These are phyloP conservation scores for Xylariaceae sp. DNA, from an alignment of 2,329 filamentous ascomycete species.

Conservation along the genomic window DNA sequence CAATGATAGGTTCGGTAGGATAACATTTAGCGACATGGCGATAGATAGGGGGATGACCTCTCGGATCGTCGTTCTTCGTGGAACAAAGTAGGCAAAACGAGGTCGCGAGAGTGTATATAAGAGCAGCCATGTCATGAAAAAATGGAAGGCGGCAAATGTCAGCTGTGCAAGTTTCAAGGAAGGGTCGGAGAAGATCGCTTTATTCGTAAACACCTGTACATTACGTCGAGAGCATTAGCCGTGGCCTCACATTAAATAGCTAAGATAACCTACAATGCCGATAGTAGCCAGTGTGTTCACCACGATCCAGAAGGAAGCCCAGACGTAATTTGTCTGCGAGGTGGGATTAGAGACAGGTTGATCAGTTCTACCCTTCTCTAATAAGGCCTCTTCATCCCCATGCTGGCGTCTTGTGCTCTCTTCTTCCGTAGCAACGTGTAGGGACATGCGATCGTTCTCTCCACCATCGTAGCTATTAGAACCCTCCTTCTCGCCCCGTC, in stretches of 20 bases:
- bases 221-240: slow-evolving; percentile 11
- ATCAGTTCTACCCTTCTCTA: slow-evolving; percentile 41
- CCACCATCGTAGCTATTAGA: slow-evolving; percentile 36
- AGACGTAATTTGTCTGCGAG: slow-evolving; percentile 44
- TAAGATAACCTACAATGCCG: slow-evolving; percentile 57
- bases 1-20: slow-evolving; percentile 70
- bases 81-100: slow-evolving; percentile 63
- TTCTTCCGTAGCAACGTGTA: slow-evolving; percentile 44
- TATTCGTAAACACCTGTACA: slow-evolving; percentile 71
- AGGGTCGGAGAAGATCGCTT: slow-evolving; percentile 70
- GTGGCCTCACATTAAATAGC: not conserved
- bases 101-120: slow-evolving; percentile 66
- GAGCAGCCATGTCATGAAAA: slow-evolving; percentile 68
- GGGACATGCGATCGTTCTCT: slow-evolving; percentile 41
- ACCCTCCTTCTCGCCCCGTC: slow-evolving; percentile 44
- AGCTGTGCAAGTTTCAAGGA: slow-evolving; percentile 67
- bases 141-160: slow-evolving; percentile 72
- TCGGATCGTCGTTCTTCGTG: slow-evolving; percentile 59
- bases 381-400: slow-evolving; percentile 51
- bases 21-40: slow-evolving; percentile 72
- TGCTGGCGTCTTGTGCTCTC: slow-evolving; percentile 41
- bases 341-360: slow-evolving; percentile 41
- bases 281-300: slow-evolving; percentile 69
- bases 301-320: slow-evolving; percentile 60
- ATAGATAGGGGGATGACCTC: slow-evolving; percentile 68